Percentiles rank a stretch among this genome's conserved stretches.
Evolutionary conservation across 2,329 filamentous ascomycete genomes (phyloP).

Genomic region (Neonectria punicea): DNA sequence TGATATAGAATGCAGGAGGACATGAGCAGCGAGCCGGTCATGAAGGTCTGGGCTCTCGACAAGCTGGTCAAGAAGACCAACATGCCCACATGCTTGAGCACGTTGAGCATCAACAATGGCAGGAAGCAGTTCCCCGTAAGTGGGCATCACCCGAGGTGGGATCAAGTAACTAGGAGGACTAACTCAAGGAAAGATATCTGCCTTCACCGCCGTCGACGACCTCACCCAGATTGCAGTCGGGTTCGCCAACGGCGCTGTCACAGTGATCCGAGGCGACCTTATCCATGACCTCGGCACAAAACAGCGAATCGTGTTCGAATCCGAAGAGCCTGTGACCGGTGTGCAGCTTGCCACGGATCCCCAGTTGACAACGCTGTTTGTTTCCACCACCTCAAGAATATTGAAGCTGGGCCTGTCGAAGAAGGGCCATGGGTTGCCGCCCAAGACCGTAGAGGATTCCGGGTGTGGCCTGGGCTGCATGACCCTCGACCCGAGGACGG

Average conservation of each 20-base stretch:
- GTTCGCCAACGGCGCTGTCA: conserved; percentile 95
- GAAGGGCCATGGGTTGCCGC: conserved; percentile 87
- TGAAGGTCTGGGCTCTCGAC: conserved; percentile 98
- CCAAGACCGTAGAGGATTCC: conserved; percentile 86
- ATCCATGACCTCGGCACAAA: conserved; percentile 95
- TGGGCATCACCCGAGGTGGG: not conserved
- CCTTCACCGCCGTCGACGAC: conserved; percentile 87
- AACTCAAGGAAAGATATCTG: conserved; percentile 71
- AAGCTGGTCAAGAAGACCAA: conserved; percentile 95
- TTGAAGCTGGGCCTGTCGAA: conserved; percentile 88
- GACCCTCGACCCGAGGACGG: conserved; percentile 82
- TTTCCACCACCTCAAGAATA: conserved; percentile 90
- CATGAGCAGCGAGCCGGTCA: conserved; percentile 82
- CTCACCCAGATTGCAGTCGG: conserved; percentile 93
- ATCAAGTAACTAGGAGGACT: conserved; percentile 17
- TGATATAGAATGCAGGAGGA: conserved; percentile 70
- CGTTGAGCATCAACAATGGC: conserved; percentile 86
- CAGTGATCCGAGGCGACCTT: conserved; percentile 90
- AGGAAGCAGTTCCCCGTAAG: conserved; percentile 90
- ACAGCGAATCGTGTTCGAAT: conserved; percentile 95
- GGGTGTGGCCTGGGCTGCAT: conserved; percentile 97
- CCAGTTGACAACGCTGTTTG: conserved; percentile 81
- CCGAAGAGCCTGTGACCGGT: conserved; percentile 94
- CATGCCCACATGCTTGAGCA: conserved; percentile 87
- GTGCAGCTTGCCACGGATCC: conserved; percentile 77